phyloP scores from a whole-genome alignment of 805 yeast species.

The Candida golubevii region DNA sequence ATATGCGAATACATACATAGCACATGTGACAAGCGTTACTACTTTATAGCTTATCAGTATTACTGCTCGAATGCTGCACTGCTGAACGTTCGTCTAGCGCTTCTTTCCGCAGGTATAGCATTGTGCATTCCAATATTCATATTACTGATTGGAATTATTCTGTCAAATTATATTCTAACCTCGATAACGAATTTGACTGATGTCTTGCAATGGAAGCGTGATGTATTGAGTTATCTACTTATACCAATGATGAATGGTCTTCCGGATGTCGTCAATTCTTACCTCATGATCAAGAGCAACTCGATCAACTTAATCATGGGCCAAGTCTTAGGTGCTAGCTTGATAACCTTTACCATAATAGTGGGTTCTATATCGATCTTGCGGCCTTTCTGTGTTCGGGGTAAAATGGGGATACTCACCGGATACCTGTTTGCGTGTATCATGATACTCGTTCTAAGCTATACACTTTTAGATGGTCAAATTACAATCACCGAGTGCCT shows the following conservation, averaged over 20 bases:
- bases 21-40: slow-evolving; percentile 24
- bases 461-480: slow-evolving; percentile 31
- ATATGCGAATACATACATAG: slow-evolving; percentile 18
- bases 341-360: slow-evolving; percentile 30
- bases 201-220: slow-evolving; percentile 22
- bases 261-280: slow-evolving; percentile 36
- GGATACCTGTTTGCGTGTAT: slow-evolving; percentile 30
- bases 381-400: slow-evolving; percentile 22
- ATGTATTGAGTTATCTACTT: slow-evolving; percentile 30
- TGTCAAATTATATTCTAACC: slow-evolving; percentile 31
- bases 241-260: slow-evolving; percentile 35
- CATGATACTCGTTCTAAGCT: slow-evolving; percentile 24
- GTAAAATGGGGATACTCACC: slow-evolving; percentile 17
- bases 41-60: slow-evolving; percentile 23
- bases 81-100: slow-evolving; percentile 6
- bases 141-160: slow-evolving; percentile 28
- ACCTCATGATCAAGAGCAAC: slow-evolving; percentile 24
- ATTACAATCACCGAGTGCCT: slow-evolving; percentile 30
- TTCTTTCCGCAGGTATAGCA: not conserved
- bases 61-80: slow-evolving; percentile 24
- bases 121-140: slow-evolving; percentile 12
- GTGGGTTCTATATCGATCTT: slow-evolving; percentile 29
- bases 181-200: slow-evolving; percentile 27
- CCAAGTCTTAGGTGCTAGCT: slow-evolving; percentile 33
- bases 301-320: slow-evolving; percentile 35